phyloP scores from a whole-genome alignment of 179 eudicot species.

The Camellia oleifera region DNA sequence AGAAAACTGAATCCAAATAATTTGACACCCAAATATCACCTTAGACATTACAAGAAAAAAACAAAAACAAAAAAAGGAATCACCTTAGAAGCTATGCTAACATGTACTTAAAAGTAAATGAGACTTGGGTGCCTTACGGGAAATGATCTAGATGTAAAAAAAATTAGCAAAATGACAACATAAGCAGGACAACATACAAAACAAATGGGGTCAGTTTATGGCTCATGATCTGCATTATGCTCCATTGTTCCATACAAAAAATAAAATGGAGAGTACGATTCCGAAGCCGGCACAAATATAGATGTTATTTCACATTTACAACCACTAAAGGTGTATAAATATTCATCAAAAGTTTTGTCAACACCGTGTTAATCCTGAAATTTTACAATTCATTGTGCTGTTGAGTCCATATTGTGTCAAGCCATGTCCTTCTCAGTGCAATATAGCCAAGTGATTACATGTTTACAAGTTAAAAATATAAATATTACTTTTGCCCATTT shows the following conservation, averaged over 20 bases:
- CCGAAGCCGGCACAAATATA: neutral
- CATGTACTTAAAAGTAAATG: neutral
- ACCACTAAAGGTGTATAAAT: neutral
- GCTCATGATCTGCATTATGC: neutral
- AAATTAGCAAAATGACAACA: neutral
- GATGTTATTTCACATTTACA: neutral
- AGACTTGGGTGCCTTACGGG: neutral
- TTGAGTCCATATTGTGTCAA: neutral
- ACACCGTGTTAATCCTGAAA: neutral
- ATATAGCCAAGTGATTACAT: neutral
- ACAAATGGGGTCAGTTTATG: neutral
- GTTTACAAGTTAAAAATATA: neutral
- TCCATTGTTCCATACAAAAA: neutral
- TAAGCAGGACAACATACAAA: neutral
- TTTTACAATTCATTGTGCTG: neutral
- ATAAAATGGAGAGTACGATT: neutral
- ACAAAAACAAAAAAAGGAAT: neutral
- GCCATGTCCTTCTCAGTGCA: neutral
- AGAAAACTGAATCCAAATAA: neutral
- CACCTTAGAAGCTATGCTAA: conserved; percentile 1
- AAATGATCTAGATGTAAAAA: neutral
- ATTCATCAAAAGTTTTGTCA: neutral
- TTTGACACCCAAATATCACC: neutral
- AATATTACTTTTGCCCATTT: neutral
- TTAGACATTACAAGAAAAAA: too few species aligned